Base-by-base conservation (phyloP, 495 filamentous ascomycete genomes). In the Delitschia confertaspora region DNA sequence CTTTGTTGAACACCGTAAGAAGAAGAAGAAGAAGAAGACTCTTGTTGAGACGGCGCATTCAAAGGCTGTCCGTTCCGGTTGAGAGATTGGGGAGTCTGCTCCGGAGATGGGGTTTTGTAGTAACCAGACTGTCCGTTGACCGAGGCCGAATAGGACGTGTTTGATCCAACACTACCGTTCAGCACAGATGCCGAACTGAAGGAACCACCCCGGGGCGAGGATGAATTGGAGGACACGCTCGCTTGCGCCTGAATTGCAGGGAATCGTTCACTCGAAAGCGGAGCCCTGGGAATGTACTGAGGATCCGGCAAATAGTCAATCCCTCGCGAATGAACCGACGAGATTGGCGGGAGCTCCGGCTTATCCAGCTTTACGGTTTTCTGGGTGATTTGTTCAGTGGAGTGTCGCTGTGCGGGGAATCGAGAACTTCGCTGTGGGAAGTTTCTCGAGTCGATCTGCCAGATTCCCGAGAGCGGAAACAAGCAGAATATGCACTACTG, bases 291-390 rank as follows among this genome's bases (percentile, higher is more conserved):
- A 27, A 72, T 67, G 58, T 76, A 78, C 67, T 83, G 75, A 64
- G 71, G 71, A 69, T 80, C 80, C 69, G 83, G 85, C 69, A 78
- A 87, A 57, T 76, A 74, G 68, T 93, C 84, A 65, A 74, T 73
- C 73, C 82, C 86, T 80, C 88, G 83, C 78, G 80, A 78, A 65
- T 86, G 83, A 75, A 85, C 77, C 74, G 87, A 83, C 62, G 85
- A 82, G 59, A 89, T 82, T 73, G 85, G 83, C 66, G 88, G 85
- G 69, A 91, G 82, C 87, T 93, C 88, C 88, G 95, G 88, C 74
- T 93, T 95, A 86, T 93, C 88, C 88, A 95, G 88, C 74, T 93
- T 95, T 83, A 75, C 88, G 87, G 80, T 86, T 69, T 76, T 75
- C 61, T 60, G 47, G 53, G 60, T 52, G 42, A 62, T 62, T 46